These are phyloP conservation scores for Phytophthora syringae DNA, from an alignment of 352 stramenopile genomes.

Conservation along the genomic window DNA sequence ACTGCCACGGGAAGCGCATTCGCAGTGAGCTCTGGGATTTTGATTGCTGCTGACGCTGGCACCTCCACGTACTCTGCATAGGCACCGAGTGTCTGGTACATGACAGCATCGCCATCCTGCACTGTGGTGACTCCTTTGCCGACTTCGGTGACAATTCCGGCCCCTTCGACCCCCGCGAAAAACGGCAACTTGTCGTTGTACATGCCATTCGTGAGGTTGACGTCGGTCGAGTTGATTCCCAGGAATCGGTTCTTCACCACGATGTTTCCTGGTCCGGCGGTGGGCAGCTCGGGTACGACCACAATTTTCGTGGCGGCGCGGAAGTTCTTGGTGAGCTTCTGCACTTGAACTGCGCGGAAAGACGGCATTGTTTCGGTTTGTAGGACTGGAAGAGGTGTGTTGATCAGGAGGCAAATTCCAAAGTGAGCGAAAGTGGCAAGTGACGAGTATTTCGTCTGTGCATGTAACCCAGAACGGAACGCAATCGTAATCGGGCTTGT, in stretches of 20 bases:
- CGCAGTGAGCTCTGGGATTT: constrained; percentile 24
- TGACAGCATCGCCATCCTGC: constrained; percentile 36
- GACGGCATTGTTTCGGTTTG: constrained; percentile 29
- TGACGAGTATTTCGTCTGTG: background rate
- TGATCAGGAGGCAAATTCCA: constrained; percentile 12
- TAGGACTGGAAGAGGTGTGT: constrained; percentile 2
- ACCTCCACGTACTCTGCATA: constrained; percentile 61
- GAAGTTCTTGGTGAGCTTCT: constrained; percentile 45
- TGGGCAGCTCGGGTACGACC: constrained; percentile 34
- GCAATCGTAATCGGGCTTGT: too few species aligned
- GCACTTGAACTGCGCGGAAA: constrained; percentile 39
- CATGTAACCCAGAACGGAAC: constrained; percentile 13
- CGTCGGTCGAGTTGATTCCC: constrained; percentile 55
- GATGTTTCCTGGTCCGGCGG: constrained; percentile 23
- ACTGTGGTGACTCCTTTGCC: constrained; percentile 32
- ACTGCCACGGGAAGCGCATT: constrained; percentile 46
- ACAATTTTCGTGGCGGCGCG: constrained; percentile 47
- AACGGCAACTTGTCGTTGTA: constrained; percentile 48
- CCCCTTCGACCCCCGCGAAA: constrained; percentile 49
- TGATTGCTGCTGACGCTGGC: constrained; percentile 24
- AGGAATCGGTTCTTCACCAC: constrained; percentile 57
- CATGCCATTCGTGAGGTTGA: constrained; percentile 60
- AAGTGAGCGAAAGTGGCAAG: constrained; percentile 6
- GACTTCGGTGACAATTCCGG: constrained; percentile 42
- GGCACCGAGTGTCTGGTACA: constrained; percentile 47